Conservation (phyloP, 23 red algal genomes). For the Gracilariopsis chorda region DNA sequence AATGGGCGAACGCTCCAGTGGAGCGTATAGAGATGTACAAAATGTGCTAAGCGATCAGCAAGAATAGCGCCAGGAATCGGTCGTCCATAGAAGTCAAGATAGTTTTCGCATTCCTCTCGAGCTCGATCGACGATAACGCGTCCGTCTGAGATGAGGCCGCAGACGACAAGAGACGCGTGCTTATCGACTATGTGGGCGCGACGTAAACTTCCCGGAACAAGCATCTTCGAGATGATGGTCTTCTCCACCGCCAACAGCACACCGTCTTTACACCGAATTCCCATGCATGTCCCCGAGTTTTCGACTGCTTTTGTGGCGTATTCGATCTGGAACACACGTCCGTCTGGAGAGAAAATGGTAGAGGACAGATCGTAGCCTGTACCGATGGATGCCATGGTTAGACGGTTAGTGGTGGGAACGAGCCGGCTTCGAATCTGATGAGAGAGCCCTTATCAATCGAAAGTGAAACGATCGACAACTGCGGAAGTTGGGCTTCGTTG, state of each 20-base stretch:
- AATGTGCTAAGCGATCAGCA: constrained; percentile 90
- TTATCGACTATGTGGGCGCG: constrained; percentile 84
- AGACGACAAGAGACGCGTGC: constrained; percentile 82
- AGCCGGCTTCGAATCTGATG: too few relatives aligned
- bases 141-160: constrained; percentile 90
- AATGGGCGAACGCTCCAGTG: constrained; percentile 98
- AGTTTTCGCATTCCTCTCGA: constrained; percentile 79
- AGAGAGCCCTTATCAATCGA: too few relatives aligned
- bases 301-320: constrained; percentile 97
- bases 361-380: constrained; percentile 93
- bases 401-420: too few relatives aligned
- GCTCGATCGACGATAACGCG: constrained; percentile 84
- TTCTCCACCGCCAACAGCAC: constrained; percentile 98
- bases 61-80: constrained; percentile 86
- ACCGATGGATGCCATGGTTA: constrained; percentile 68
- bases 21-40: constrained; percentile 91
- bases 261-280: constrained; percentile 84
- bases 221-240: constrained; percentile 71
- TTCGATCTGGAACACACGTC: constrained; percentile 97
- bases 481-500: too few relatives aligned
- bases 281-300: constrained; percentile 87
- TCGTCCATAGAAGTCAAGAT: constrained; percentile 77
- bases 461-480: too few relatives aligned
- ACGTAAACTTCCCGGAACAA: constrained; percentile 73
- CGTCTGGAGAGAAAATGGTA: constrained; percentile 98